These are phyloP conservation scores for Trichosanthes truncata DNA, from an alignment of 306 rosid species.

Conservation along the genomic window DNA sequence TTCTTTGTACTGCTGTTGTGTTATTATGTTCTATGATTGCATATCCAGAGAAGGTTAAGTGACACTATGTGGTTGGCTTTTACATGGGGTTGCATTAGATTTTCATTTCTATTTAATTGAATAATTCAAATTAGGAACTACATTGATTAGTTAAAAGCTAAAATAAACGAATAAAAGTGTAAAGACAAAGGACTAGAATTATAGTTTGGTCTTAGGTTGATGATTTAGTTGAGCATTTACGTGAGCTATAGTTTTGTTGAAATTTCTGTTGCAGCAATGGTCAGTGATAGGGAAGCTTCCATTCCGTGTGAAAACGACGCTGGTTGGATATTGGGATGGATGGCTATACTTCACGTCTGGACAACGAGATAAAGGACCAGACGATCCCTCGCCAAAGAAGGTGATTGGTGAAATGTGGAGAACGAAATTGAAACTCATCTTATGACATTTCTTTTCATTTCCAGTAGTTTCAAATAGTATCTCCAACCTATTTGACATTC, in stretches of 20 bases:
- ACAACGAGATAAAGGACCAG: slow-evolving; percentile 79
- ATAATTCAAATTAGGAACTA: not conserved
- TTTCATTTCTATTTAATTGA: not conserved
- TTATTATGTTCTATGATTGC: not conserved
- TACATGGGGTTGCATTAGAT: not conserved
- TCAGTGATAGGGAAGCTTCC: slow-evolving; percentile 81
- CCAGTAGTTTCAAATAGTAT: not conserved
- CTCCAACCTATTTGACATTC: not conserved
- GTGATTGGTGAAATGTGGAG: slow-evolving; percentile 79
- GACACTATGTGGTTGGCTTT: not conserved
- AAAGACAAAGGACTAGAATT: not conserved
- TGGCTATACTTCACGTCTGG: slow-evolving; percentile 92
- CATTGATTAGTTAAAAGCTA: not conserved
- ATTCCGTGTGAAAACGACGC: slow-evolving; percentile 77
- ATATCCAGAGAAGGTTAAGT: not conserved
- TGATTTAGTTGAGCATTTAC: not conserved
- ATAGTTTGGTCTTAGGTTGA: not conserved
- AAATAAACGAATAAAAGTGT: not conserved
- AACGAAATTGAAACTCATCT: slow-evolving; percentile 50
- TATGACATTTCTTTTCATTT: slow-evolving; percentile 2
- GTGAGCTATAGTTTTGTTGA: not conserved
- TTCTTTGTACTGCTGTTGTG: not conserved
- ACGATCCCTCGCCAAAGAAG: slow-evolving; percentile 78
- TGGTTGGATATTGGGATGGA: slow-evolving; percentile 83
- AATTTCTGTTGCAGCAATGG: slow-evolving; percentile 54